These are phyloP conservation scores for Rhynchospora tenuis DNA, from an alignment of 176 grass and related monocot genomes.

Conservation along the genomic window DNA sequence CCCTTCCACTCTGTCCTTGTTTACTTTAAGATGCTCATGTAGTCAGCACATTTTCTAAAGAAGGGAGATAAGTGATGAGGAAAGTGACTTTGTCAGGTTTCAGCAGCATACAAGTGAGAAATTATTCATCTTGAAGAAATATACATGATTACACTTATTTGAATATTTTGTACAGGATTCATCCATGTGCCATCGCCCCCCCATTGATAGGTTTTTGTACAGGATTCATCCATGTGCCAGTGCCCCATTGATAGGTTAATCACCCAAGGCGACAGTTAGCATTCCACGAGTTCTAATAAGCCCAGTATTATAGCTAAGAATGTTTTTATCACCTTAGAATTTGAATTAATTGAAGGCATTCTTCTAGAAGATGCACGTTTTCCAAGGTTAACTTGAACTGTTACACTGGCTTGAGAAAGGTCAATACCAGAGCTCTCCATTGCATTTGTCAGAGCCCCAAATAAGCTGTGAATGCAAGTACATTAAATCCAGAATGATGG, in stretches of 20 bases:
- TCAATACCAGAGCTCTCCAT: slow-evolving; percentile 60
- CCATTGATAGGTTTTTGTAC: too few species aligned
- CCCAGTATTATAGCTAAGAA: not conserved
- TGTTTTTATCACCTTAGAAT: slow-evolving; percentile 39
- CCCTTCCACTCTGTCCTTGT: not conserved
- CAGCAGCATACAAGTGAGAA: not conserved
- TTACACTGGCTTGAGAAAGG: slow-evolving; percentile 53
- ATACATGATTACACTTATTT: not conserved
- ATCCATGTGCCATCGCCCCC: too few species aligned
- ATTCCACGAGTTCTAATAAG: not conserved
- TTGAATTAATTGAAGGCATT: slow-evolving; percentile 27
- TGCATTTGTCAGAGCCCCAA: slow-evolving; percentile 46
- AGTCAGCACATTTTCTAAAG: not conserved
- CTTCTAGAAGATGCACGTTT: slow-evolving; percentile 44
- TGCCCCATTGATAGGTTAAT: too few species aligned
- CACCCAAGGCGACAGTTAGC: too few species aligned
- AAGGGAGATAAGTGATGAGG: not conserved
- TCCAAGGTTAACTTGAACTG: slow-evolving; percentile 59
- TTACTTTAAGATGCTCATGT: not conserved
- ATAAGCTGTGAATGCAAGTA: slow-evolving; percentile 37
- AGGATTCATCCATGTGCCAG: too few species aligned
- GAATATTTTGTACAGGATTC: too few species aligned
- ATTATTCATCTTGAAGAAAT: not conserved
- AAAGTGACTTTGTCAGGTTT: not conserved
- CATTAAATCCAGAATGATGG: not conserved